Evolutionary conservation across 164 flowering plant species (phyloP).

Genomic region (Dillenia turbinata): DNA sequence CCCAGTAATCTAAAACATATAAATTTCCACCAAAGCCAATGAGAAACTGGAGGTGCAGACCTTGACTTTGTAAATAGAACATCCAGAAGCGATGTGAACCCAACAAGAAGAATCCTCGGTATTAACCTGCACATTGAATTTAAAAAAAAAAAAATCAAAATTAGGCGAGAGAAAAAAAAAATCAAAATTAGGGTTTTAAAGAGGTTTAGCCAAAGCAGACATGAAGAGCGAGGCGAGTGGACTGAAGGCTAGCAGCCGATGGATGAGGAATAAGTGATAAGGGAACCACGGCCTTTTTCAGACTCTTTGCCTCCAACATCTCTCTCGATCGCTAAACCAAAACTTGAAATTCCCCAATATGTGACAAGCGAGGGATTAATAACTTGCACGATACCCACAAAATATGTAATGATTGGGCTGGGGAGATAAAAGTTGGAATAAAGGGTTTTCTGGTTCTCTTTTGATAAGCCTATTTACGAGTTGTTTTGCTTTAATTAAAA

Average conservation of each 20-base stretch:
- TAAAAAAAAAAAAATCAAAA: background rate
- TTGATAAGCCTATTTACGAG: too few species aligned
- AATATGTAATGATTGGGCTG: too few species aligned
- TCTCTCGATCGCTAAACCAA: background rate
- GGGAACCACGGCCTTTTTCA: conserved; percentile 47
- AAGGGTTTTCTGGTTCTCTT: too few species aligned
- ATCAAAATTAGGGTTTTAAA: conserved; percentile 1
- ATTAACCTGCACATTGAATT: conserved; percentile 28
- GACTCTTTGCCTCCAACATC: conserved; percentile 47
- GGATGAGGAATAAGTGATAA: conserved; percentile 40
- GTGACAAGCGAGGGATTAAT: background rate
- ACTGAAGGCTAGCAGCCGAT: conserved; percentile 53
- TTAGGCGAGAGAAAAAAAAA: conserved; percentile 2
- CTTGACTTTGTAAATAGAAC: conserved; percentile 48
- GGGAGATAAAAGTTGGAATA: too few species aligned
- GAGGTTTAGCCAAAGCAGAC: conserved; percentile 12
- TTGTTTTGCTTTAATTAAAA: too few species aligned
- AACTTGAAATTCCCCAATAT: background rate
- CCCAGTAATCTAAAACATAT: too few species aligned
- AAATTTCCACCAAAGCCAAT: too few species aligned
- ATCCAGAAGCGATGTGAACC: conserved; percentile 72
- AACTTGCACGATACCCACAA: too few species aligned
- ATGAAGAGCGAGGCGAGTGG: conserved; percentile 64
- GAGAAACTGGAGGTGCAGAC: conserved; percentile 12
- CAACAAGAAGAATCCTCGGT: conserved; percentile 39